These are phyloP conservation scores for Huntiella abstrusa DNA, from an alignment of 2,329 filamentous ascomycete genomes.

Conservation along the genomic window DNA sequence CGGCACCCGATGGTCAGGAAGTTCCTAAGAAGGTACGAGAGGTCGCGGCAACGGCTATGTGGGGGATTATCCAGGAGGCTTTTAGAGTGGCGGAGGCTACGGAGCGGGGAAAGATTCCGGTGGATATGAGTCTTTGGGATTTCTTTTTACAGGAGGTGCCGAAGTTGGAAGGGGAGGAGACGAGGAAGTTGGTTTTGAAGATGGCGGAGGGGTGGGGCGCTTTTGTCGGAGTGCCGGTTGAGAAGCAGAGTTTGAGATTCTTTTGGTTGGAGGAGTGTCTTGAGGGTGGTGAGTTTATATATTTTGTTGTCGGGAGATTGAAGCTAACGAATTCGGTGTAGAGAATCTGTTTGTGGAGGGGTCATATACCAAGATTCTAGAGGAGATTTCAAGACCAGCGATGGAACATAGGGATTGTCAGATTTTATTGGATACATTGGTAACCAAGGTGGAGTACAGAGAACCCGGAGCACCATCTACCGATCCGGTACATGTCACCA, in stretches of 20 bases:
- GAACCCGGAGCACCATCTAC: neutral
- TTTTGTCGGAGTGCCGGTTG: conserved; percentile 47
- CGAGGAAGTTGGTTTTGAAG: conserved; percentile 27
- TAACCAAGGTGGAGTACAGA: neutral
- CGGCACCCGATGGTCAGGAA: conserved; percentile 35
- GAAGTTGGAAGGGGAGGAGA: conserved; percentile 20
- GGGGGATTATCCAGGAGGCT: conserved; percentile 48
- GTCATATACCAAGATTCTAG: conserved; percentile 39
- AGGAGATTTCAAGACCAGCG: conserved; percentile 33
- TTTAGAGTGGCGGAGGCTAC: conserved; percentile 44
- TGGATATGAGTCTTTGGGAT: conserved; percentile 30
- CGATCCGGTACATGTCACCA: neutral
- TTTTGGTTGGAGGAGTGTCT: conserved; percentile 66
- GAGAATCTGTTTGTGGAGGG: conserved; percentile 42
- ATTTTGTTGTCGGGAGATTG: conserved; percentile 27
- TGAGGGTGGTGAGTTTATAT: conserved; percentile 36
- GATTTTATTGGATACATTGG: neutral
- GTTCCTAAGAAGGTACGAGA: conserved; percentile 29
- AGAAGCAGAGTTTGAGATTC: conserved; percentile 51
- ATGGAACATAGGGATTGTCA: no score
- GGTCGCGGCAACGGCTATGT: conserved; percentile 35
- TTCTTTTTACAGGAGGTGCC: conserved; percentile 30
- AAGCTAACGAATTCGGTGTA: conserved; percentile 13
- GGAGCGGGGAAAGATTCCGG: conserved; percentile 25
- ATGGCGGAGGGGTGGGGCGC: conserved; percentile 49